Conservation (phyloP, 495 filamentous ascomycete species). For the Penicillium turbatum region DNA sequence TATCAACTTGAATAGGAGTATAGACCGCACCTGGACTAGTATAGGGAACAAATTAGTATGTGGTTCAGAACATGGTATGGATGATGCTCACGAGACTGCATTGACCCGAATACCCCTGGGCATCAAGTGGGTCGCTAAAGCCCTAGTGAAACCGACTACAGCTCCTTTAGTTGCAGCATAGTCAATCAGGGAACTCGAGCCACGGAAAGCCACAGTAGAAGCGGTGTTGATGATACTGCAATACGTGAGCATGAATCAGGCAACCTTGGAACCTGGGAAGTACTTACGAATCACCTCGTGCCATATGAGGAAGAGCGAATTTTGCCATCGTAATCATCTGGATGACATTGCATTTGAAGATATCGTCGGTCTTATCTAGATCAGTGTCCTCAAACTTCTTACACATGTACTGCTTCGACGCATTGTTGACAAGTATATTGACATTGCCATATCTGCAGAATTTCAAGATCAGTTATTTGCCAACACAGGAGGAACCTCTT, state of each 20-base stretch:
- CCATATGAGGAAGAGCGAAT: conserved; percentile 54
- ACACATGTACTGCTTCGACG: conserved; percentile 52
- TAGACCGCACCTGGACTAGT: conserved; percentile 52
- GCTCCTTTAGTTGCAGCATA: conserved; percentile 61
- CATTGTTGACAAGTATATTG: conserved; percentile 61
- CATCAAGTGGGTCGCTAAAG: conserved; percentile 50
- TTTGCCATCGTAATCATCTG: conserved; percentile 62
- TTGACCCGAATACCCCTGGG: conserved; percentile 62
- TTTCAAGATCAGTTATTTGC: background rate
- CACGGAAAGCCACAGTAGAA: conserved; percentile 51
- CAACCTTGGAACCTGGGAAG: background rate
- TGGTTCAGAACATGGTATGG: background rate
- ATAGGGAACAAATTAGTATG: background rate
- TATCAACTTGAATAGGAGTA: conserved; percentile 56
- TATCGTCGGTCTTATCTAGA: conserved; percentile 46
- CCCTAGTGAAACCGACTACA: conserved; percentile 55
- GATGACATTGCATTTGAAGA: conserved; percentile 56
- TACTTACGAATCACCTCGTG: conserved; percentile 42
- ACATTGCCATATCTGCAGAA: conserved; percentile 38
- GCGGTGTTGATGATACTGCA: conserved; percentile 58
- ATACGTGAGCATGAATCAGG: conserved; percentile 3
- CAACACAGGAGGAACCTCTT: no score
- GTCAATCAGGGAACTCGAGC: conserved; percentile 52
- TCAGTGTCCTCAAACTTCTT: conserved; percentile 50
- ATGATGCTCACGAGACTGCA: conserved; percentile 48